Percentiles rank a stretch among this genome's conserved stretches.
Conservation (phyloP, 2,329 filamentous ascomycete genomes). For the Pseudocercospora pini-densiflorae region DNA sequence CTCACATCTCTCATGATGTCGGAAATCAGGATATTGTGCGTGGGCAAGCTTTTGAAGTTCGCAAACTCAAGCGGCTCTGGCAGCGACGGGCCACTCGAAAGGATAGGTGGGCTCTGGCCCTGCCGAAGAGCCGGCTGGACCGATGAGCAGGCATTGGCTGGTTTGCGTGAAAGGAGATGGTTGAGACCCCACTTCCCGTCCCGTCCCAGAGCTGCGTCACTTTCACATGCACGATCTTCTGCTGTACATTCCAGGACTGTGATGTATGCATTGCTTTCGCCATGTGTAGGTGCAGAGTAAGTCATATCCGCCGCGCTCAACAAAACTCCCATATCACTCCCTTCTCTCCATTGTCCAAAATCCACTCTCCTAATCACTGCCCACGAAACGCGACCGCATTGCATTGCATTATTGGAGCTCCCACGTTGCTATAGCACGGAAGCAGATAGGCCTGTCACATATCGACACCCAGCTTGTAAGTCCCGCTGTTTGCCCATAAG, state of each 20-base stretch:
- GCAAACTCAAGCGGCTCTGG: neutral
- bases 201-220: neutral
- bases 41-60: neutral
- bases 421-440: neutral
- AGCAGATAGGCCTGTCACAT: neutral
- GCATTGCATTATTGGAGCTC: too few species aligned
- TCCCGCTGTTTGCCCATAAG: neutral
- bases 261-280: neutral
- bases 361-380: neutral
- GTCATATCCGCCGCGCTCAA: neutral
- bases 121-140: neutral
- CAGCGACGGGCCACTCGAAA: neutral
- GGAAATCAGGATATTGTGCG: slow-evolving; percentile 3
- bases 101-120: neutral
- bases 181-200: neutral
- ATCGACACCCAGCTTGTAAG: neutral
- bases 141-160: neutral
- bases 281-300: neutral
- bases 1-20: neutral
- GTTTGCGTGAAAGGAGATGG: neutral
- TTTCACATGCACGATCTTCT: neutral
- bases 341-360: neutral
- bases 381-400: too few species aligned
- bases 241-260: neutral
- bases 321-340: neutral